phyloP scores from a whole-genome alignment of 805 yeast genomes.

The Hanseniaspora jakobsenii region DNA sequence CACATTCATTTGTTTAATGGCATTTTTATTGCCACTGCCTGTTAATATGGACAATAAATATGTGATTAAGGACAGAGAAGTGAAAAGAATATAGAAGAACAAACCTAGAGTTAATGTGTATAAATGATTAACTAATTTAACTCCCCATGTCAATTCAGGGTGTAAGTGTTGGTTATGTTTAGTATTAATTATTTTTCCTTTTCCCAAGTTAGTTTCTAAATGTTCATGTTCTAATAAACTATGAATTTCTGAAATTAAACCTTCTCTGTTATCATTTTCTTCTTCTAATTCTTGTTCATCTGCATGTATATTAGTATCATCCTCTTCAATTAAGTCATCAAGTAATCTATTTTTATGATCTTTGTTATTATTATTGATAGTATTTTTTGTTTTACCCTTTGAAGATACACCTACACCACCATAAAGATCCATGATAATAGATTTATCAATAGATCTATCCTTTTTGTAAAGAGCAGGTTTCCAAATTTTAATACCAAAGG shows the following conservation, averaged over 20 bases:
- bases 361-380: neutral
- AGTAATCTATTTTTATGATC: no score
- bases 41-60: no score
- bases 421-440: constrained; percentile 90
- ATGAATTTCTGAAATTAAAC: no score
- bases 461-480: constrained; percentile 94
- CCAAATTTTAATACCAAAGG: constrained; percentile 97
- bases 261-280: no score
- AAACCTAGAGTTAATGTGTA: constrained; percentile 73
- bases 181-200: no score
- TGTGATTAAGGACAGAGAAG: no score
- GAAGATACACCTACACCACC: constrained; percentile 35
- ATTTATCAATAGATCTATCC: constrained; percentile 75
- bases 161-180: no score
- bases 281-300: no score
- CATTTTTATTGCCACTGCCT: constrained; percentile 39
- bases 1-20: constrained; percentile 50
- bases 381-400: constrained; percentile 19
- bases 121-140: constrained; percentile 51
- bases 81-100: constrained; percentile 43
- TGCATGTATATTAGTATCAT: no score
- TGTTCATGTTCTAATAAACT: no score
- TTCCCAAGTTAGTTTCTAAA: no score
- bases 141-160: constrained; percentile 23
- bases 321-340: no score